These are phyloP conservation scores for Gonium pectorale DNA, from an alignment of 139 green algal species.

Conservation along the genomic window DNA sequence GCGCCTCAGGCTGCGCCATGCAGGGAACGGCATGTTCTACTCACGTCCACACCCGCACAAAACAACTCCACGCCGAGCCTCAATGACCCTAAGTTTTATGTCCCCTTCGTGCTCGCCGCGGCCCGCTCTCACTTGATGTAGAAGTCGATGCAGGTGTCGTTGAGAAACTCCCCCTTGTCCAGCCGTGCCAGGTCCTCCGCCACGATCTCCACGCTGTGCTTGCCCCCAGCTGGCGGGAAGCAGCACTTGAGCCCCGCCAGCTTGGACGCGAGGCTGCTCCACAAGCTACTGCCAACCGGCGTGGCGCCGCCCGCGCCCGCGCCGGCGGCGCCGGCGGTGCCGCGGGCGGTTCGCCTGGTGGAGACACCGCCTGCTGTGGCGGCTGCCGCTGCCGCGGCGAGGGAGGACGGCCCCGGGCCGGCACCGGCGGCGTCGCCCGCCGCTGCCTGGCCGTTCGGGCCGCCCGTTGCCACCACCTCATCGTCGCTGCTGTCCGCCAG, in stretches of 20 bases:
- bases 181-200: slow-evolving; percentile 81
- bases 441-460: neutral
- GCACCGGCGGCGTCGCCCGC: neutral
- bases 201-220: slow-evolving; percentile 67
- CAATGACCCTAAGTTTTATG: too few relatives aligned
- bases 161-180: slow-evolving; percentile 86
- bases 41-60: too few relatives aligned
- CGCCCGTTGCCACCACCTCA: neutral
- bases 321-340: neutral
- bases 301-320: neutral
- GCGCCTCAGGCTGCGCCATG: too few relatives aligned
- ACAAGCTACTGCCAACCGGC: neutral
- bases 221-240: slow-evolving; percentile 62
- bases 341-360: neutral
- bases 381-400: neutral
- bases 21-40: too few relatives aligned
- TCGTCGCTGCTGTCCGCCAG: slow-evolving; percentile 36
- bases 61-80: too few relatives aligned
- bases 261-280: neutral
- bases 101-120: too few relatives aligned
- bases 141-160: slow-evolving; percentile 96
- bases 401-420: neutral
- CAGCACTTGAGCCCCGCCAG: slow-evolving; percentile 38
- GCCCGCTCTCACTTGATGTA: slow-evolving; percentile 84
- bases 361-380: too few relatives aligned